These are phyloP conservation scores for Puccinellia tenuiflora DNA, from an alignment of 176 grass and related monocot genomes.

Conservation along the genomic window DNA sequence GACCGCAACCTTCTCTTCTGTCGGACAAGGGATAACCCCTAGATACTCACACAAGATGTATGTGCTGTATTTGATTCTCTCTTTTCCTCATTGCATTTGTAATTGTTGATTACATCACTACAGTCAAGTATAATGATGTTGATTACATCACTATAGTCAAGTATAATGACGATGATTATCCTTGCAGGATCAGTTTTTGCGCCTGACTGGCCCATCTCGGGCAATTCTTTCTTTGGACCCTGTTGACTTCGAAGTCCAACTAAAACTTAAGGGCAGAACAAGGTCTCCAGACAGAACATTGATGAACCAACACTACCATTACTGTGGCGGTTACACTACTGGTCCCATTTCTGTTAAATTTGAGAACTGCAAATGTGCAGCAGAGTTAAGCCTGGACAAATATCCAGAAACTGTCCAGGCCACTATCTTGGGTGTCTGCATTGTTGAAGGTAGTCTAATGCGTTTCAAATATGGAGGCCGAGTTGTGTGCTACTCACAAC, in stretches of 20 bases:
- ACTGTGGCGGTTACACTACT: not conserved
- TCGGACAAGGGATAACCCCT: not conserved
- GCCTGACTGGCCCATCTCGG: not conserved
- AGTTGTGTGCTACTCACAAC: not conserved
- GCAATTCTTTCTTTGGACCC: not conserved
- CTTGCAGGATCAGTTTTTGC: not conserved
- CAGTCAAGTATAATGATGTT: not conserved
- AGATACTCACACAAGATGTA: not conserved
- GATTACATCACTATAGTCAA: not conserved
- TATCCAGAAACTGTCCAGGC: not conserved
- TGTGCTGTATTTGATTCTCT: not conserved
- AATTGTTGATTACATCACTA: not conserved
- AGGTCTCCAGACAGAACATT: not conserved
- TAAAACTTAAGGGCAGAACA: not conserved
- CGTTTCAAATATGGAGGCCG: not conserved
- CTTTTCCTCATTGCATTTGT: not conserved
- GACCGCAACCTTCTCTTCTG: not conserved
- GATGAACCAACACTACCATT: not conserved
- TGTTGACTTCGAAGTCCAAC: not conserved
- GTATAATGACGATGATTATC: not conserved
- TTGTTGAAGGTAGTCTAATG: not conserved
- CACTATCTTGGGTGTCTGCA: not conserved
- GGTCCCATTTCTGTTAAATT: not conserved
- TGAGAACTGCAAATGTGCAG: not conserved
- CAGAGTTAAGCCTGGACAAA: not conserved